Conservation (phyloP, 2,329 filamentous ascomycete species). For the Xylariaceae sp. region DNA sequence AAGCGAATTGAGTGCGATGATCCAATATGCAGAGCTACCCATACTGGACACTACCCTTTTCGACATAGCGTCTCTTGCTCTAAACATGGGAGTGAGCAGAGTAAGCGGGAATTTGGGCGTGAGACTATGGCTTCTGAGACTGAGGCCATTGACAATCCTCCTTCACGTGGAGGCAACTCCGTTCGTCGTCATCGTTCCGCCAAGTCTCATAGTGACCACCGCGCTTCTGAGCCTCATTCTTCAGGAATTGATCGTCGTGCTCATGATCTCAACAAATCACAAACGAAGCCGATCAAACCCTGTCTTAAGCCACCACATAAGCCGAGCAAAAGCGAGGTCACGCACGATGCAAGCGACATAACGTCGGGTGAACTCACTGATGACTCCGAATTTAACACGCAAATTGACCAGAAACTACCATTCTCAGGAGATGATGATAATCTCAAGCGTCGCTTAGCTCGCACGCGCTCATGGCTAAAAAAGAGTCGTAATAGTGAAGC, state of each 20-base stretch:
- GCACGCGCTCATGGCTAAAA: constrained; percentile 28
- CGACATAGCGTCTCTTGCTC: constrained; percentile 34
- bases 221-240: constrained; percentile 34
- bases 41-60: constrained; percentile 27
- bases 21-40: constrained; percentile 29
- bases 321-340: neutral
- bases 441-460: constrained; percentile 21
- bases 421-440: neutral
- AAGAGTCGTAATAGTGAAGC: constrained; percentile 25
- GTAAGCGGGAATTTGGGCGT: constrained; percentile 5
- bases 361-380: neutral
- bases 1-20: constrained; percentile 28
- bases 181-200: constrained; percentile 29
- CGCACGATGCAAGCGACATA: neutral
- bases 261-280: constrained; percentile 8
- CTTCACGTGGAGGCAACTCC: constrained; percentile 4
- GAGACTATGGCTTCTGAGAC: constrained; percentile 3
- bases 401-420: neutral
- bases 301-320: neutral
- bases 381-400: neutral
- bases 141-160: neutral
- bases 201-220: constrained; percentile 33
- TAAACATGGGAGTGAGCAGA: constrained; percentile 21
- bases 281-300: neutral
- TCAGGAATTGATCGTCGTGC: constrained; percentile 15